Conservation (phyloP, 2,329 filamentous ascomycete species). For the Volutella citrinella region DNA sequence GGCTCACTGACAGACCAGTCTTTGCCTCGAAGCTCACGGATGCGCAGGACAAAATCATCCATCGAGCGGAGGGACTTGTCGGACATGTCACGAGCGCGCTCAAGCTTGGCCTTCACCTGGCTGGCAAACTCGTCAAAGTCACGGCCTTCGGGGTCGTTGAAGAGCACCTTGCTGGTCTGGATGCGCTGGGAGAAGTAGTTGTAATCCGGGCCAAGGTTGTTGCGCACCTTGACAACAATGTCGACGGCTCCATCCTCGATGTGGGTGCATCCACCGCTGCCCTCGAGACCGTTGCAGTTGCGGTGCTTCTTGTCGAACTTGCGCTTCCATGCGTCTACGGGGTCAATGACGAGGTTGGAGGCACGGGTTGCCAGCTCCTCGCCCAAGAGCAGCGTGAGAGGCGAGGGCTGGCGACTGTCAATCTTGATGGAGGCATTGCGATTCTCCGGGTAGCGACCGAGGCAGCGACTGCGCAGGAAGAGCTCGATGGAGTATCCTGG, state of each 20-base stretch:
- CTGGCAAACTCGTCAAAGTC: conserved; percentile 45
- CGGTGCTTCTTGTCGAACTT: conserved; percentile 39
- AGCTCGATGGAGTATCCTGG: conserved; percentile 51
- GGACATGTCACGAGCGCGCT: conserved; percentile 35
- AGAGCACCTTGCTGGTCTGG: conserved; percentile 43
- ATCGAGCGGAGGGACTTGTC: conserved; percentile 40
- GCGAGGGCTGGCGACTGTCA: conserved; percentile 45
- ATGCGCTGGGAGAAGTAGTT: conserved; percentile 42
- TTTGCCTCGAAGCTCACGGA: conserved; percentile 44
- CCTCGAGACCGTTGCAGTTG: conserved; percentile 33
- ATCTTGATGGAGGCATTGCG: conserved; percentile 38
- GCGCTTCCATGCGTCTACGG: conserved; percentile 38
- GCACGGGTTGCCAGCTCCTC: conserved; percentile 47
- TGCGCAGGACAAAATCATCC: conserved; percentile 47
- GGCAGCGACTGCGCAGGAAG: conserved; percentile 41
- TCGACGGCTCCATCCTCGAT: conserved; percentile 43
- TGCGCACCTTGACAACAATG: conserved; percentile 44
- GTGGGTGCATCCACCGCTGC: conserved; percentile 36
- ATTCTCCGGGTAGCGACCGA: conserved; percentile 32
- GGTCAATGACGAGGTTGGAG: conserved; percentile 39
- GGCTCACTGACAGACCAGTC: conserved; percentile 47
- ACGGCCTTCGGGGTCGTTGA: conserved; percentile 37
- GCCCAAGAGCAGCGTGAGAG: conserved; percentile 43
- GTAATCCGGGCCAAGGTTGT: conserved; percentile 49
- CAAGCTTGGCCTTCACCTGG: conserved; percentile 36